Evolutionary conservation across 768 basidiomycete genomes (phyloP).

Genomic region (Panaeolus cyanescens): DNA sequence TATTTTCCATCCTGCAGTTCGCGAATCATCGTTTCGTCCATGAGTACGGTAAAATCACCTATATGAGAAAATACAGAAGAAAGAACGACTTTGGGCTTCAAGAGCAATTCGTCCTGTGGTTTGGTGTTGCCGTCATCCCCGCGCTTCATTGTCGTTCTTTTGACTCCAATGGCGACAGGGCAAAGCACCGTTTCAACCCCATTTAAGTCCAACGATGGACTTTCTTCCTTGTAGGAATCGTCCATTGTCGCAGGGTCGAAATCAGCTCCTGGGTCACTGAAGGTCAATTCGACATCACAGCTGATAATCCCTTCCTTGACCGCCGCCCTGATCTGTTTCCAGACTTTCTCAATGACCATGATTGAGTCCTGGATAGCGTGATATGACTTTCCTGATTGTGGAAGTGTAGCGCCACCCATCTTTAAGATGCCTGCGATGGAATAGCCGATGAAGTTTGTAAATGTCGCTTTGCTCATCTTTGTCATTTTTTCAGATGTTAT

Average conservation of each 20-base stretch:
- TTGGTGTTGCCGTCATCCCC: neutral
- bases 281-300: conserved; percentile 23
- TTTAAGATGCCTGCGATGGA: neutral
- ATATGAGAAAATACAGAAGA: conserved; percentile 10
- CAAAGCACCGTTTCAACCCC: conserved; percentile 8
- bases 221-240: conserved; percentile 24
- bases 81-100: conserved; percentile 14
- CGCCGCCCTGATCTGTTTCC: conserved; percentile 18
- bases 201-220: neutral
- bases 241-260: conserved; percentile 22
- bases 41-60: neutral
- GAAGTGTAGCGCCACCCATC: neutral
- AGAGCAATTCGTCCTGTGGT: conserved; percentile 9
- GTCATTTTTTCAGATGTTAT: conserved; percentile 32
- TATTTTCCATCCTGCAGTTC: neutral
- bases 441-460: conserved; percentile 4
- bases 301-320: conserved; percentile 25
- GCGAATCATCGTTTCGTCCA: neutral
- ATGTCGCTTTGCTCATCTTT: conserved; percentile 6
- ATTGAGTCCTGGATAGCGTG: conserved; percentile 15
- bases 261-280: conserved; percentile 6
- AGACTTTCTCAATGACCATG: conserved; percentile 14
- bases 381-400: conserved; percentile 2
- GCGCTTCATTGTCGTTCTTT: conserved; percentile 5
- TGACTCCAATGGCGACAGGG: conserved; percentile 10